phyloP scores from a whole-genome alignment of 202 grass and related monocot species.

The Panicum hallii region DNA sequence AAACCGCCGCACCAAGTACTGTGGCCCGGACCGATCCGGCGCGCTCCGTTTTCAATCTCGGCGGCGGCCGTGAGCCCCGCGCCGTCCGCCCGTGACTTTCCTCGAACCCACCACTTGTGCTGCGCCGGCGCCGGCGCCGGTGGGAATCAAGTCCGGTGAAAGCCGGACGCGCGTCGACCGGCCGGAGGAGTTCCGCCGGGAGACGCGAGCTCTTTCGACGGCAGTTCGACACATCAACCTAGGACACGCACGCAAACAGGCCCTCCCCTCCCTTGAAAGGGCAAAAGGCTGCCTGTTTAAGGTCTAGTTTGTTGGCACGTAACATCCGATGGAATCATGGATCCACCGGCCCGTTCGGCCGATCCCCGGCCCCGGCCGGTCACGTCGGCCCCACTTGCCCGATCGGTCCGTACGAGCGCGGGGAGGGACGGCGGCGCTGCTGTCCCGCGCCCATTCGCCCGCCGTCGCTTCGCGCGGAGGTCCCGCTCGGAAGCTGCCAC shows the following conservation, averaged over 20 bases:
- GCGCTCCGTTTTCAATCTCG: not conserved
- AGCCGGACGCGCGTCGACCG: not conserved
- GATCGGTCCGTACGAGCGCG: not conserved
- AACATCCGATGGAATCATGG: not conserved
- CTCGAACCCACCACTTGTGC: too few species aligned
- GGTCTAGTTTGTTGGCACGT: not conserved
- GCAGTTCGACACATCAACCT: not conserved
- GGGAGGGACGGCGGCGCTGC: not conserved
- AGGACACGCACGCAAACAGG: not conserved
- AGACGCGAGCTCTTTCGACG: too few species aligned
- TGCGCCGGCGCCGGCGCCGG: too few species aligned
- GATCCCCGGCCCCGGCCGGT: not conserved
- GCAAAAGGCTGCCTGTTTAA: constrained; percentile 1
- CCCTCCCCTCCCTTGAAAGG: not conserved
- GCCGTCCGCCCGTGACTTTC: not conserved
- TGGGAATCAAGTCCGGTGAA: not conserved
- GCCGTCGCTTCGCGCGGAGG: not conserved
- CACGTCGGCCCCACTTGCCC: not conserved
- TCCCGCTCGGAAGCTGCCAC: not conserved
- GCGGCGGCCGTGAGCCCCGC: not conserved
- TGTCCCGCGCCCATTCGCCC: not conserved
- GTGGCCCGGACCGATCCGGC: not conserved
- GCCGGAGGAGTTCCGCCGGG: too few species aligned
- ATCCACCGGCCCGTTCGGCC: not conserved
- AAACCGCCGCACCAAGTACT: not conserved